Percentiles rank a stretch among this genome's conserved stretches.
Conservation (phyloP, 106 monocot genomes). For the Amphibolis antarctica region DNA sequence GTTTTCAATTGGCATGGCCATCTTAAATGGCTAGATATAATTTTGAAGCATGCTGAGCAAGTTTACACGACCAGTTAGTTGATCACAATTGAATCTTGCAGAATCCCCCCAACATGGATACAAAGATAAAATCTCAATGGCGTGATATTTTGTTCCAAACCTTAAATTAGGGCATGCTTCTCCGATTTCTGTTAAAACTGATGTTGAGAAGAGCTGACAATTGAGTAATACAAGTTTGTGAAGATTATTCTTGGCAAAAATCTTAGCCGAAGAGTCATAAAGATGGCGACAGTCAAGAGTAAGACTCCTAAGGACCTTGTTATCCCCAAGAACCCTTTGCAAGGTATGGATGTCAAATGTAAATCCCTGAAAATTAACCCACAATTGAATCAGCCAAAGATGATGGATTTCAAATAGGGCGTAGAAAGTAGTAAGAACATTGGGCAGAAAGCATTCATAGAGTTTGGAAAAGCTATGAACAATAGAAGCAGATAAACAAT, state of each 20-base stretch:
- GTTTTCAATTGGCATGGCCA: too few species aligned
- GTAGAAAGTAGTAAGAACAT: too few species aligned
- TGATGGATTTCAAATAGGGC: too few species aligned
- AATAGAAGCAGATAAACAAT: too few species aligned
- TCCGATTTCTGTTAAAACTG: constrained; percentile 37
- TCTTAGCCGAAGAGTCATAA: constrained; percentile 41
- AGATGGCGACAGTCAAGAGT: constrained; percentile 50
- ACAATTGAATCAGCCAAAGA: too few species aligned
- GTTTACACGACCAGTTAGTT: background rate
- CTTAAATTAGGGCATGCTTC: constrained; percentile 55
- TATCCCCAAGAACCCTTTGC: constrained; percentile 31
- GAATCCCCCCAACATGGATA: background rate
- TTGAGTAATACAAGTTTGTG: constrained; percentile 58
- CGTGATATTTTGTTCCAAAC: constrained; percentile 14
- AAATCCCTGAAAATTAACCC: constrained; percentile 36
- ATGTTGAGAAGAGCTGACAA: constrained; percentile 41
- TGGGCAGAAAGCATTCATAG: too few species aligned
- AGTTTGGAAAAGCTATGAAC: too few species aligned
- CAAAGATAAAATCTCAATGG: background rate
- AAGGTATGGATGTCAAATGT: constrained; percentile 32
- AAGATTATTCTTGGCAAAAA: constrained; percentile 46
- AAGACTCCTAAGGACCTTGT: constrained; percentile 31
- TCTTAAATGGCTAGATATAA: too few species aligned
- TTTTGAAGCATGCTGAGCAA: background rate
- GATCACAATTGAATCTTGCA: background rate